These are phyloP conservation scores for Monotropa hypopitys DNA, from an alignment of 179 eudicot genomes.

Conservation along the genomic window DNA sequence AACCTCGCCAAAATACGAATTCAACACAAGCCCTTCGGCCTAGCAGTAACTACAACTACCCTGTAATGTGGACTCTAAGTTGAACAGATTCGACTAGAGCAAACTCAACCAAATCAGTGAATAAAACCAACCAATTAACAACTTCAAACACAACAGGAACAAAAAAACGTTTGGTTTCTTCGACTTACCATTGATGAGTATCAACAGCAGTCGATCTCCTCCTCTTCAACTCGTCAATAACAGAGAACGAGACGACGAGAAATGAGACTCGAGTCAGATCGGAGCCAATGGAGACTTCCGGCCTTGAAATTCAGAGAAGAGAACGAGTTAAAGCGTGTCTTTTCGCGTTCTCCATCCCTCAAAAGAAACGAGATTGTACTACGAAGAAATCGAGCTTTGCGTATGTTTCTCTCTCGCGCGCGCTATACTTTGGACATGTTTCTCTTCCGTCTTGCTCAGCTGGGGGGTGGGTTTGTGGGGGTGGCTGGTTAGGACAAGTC, in stretches of 20 bases:
- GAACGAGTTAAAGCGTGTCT: neutral
- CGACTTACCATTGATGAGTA: conserved; percentile 20
- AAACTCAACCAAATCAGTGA: neutral
- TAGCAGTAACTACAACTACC: neutral
- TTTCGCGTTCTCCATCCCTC: too few relatives aligned
- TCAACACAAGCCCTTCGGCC: neutral
- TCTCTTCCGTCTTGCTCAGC: too few relatives aligned
- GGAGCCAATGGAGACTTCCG: conserved; percentile 2
- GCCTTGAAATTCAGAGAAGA: neutral
- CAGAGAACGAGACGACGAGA: conserved; percentile 9
- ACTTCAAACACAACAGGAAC: neutral
- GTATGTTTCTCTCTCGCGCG: too few relatives aligned
- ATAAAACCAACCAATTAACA: neutral
- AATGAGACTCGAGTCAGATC: conserved; percentile 28
- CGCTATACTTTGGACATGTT: too few relatives aligned
- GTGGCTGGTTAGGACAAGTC: too few relatives aligned
- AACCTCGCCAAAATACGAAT: conserved; percentile 1
- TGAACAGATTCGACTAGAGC: conserved; percentile 16
- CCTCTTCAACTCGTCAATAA: conserved; percentile 23
- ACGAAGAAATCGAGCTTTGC: neutral
- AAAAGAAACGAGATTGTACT: too few relatives aligned
- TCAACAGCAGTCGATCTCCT: conserved; percentile 14
- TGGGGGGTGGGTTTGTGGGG: too few relatives aligned
- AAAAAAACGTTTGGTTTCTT: neutral
- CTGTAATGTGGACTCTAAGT: neutral